Percentiles rank a stretch among this genome's conserved stretches.
Evolutionary conservation across 495 filamentous ascomycete genomes (phyloP).

Genomic region (Trichodelitschia bisporula): DNA sequence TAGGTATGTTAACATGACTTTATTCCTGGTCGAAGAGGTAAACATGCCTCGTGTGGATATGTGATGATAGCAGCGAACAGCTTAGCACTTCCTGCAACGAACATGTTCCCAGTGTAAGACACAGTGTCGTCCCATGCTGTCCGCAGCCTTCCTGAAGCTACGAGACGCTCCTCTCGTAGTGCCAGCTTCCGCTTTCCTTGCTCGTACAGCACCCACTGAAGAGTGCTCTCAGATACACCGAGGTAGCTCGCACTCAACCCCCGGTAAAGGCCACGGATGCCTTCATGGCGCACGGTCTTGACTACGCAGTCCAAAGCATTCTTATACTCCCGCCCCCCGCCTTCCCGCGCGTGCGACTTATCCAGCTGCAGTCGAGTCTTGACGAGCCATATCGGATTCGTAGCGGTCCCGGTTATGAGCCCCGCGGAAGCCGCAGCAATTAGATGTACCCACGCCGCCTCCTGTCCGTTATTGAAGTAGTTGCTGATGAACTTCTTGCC

Average conservation of each 20-base stretch:
- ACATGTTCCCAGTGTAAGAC: slow-evolving; percentile 41
- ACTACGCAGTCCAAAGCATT: slow-evolving; percentile 60
- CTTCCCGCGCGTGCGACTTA: slow-evolving; percentile 22
- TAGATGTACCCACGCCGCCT: slow-evolving; percentile 48
- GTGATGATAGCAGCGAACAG: slow-evolving; percentile 54
- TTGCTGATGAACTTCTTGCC: slow-evolving; percentile 53
- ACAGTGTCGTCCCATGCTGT: slow-evolving; percentile 39
- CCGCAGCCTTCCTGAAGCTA: slow-evolving; percentile 25
- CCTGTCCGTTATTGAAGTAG: slow-evolving; percentile 34
- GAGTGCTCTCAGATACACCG: slow-evolving; percentile 59
- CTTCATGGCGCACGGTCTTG: slow-evolving; percentile 55
- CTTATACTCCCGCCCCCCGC: slow-evolving; percentile 41
- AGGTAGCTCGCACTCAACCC: slow-evolving; percentile 74
- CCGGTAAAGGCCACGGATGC: slow-evolving; percentile 53
- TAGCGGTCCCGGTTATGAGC: slow-evolving; percentile 58
- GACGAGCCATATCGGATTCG: slow-evolving; percentile 82
- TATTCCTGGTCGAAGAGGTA: slow-evolving; percentile 3
- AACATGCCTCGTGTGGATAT: slow-evolving; percentile 61
- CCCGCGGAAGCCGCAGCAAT: slow-evolving; percentile 48
- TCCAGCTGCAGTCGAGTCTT: slow-evolving; percentile 81
- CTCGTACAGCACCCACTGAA: slow-evolving; percentile 79
- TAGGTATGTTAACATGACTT: slow-evolving; percentile 13
- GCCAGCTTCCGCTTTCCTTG: slow-evolving; percentile 46
- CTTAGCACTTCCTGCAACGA: slow-evolving; percentile 61
- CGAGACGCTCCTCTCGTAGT: slow-evolving; percentile 27